These are phyloP conservation scores for Desmodesmus armatus DNA, from an alignment of 139 green algal species.

Conservation along the genomic window DNA sequence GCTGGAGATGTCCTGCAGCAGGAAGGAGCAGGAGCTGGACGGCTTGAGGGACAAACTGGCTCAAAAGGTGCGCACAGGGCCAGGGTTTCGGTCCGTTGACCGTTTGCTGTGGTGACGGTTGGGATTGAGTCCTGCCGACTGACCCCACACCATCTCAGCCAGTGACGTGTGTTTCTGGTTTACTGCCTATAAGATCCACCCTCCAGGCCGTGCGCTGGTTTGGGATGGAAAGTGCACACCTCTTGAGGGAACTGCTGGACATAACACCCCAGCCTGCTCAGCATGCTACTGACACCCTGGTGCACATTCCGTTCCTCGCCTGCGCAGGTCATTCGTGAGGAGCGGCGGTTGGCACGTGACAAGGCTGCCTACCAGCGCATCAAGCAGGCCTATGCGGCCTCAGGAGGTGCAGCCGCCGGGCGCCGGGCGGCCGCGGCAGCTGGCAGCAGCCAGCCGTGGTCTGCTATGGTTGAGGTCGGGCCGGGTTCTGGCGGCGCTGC, in stretches of 20 bases:
- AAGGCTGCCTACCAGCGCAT: slow-evolving; percentile 65
- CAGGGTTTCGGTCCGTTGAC: too few relatives aligned
- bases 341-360: slow-evolving; percentile 66
- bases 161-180: too few relatives aligned
- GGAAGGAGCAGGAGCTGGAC: slow-evolving; percentile 59
- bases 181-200: too few relatives aligned
- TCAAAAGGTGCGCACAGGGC: slow-evolving; percentile 45
- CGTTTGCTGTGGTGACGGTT: too few relatives aligned
- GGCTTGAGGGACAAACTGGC: slow-evolving; percentile 59
- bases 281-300: background rate
- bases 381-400: slow-evolving; percentile 27
- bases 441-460: background rate
- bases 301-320: background rate
- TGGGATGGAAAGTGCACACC: background rate
- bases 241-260: background rate
- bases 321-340: slow-evolving; percentile 65
- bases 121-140: too few relatives aligned
- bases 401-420: background rate
- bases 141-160: too few relatives aligned
- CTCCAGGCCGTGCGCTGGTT: too few relatives aligned
- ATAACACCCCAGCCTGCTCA: background rate
- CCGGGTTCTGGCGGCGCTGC: too few relatives aligned
- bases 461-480: background rate
- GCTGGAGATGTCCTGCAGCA: slow-evolving; percentile 17
- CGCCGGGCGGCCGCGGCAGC: background rate